These are phyloP conservation scores for Withania somnifera DNA, from an alignment of 305 asterid species.

Conservation along the genomic window DNA sequence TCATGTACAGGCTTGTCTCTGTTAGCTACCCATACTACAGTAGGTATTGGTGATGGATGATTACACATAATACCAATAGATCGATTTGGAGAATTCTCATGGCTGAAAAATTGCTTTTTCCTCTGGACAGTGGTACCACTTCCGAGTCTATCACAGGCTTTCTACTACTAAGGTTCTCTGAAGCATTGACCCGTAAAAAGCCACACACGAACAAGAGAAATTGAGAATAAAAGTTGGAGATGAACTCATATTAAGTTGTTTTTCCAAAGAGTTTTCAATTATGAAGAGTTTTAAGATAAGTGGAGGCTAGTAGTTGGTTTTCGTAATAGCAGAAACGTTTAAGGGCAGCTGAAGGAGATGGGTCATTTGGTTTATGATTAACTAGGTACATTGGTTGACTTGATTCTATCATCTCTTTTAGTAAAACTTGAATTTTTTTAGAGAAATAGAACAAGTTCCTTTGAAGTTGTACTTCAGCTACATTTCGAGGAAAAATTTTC, in stretches of 20 bases:
- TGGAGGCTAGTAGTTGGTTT: background rate
- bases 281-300: background rate
- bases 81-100: background rate
- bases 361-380: background rate
- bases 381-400: background rate
- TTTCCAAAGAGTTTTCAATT: too few species aligned
- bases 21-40: constrained; percentile 18
- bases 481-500: background rate
- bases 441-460: background rate
- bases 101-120: constrained; percentile 11
- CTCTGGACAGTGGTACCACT: constrained; percentile 4
- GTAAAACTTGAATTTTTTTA: background rate
- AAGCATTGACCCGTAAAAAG: background rate
- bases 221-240: background rate
- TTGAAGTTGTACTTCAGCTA: background rate
- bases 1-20: constrained; percentile 5
- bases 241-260: background rate
- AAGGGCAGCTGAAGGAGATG: background rate
- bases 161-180: background rate
- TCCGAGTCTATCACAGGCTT: background rate
- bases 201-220: background rate
- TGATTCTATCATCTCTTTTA: background rate
- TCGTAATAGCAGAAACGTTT: background rate
- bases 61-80: constrained; percentile 21
- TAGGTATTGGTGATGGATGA: background rate